Base-by-base conservation (phyloP, 495 filamentous ascomycete species). In the Penicillium canariense region DNA sequence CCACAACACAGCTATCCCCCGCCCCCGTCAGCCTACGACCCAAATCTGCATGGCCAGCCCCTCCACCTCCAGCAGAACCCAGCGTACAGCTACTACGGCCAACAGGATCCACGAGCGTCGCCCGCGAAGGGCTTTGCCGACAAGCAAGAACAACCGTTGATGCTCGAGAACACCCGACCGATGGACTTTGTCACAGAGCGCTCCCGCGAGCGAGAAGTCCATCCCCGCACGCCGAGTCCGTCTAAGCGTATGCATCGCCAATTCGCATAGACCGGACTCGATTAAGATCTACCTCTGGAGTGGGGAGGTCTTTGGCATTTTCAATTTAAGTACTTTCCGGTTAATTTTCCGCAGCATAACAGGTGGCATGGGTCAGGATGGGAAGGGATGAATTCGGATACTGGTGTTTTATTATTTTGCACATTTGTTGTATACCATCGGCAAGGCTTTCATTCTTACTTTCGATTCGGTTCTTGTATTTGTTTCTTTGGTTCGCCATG, bases 171-270 rank as follows among this genome's bases (percentile, higher is more conserved):
- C 31, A 55, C 67, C 1, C 64, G 55, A 15, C 30, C 57, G 3
- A 65, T 66, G 58, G 63, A 65, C 23, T 74, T 68, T 50, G 62
- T 69, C 27, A 68, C 62, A 0, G 71, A 71, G 35, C 70, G 73
- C 27, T 68, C 58, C 43, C 72, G 69, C 18, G 70, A 72, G 25
- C 70, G 73, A 5, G 63, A 71, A 25, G 56, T 52, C 2, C 68
- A 70, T 32, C 57, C 71, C 35, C 70, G 69, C 20, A 72, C 68
- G 8, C 73, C 74, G 18, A 77, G 74, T 50, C 73, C 74, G 1
- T 55, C 60, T 14, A 76, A 77, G 51, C 62, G 69, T 1, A 46
- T 31, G 6, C 57, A 52, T 30, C 56, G 72, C 42, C 67, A 59
- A 26, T 66, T 73, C 38, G 36, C 59, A 22, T 67, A 57, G 15